phyloP scores from a whole-genome alignment of 306 rosid genomes.

The Castanea sativa region DNA sequence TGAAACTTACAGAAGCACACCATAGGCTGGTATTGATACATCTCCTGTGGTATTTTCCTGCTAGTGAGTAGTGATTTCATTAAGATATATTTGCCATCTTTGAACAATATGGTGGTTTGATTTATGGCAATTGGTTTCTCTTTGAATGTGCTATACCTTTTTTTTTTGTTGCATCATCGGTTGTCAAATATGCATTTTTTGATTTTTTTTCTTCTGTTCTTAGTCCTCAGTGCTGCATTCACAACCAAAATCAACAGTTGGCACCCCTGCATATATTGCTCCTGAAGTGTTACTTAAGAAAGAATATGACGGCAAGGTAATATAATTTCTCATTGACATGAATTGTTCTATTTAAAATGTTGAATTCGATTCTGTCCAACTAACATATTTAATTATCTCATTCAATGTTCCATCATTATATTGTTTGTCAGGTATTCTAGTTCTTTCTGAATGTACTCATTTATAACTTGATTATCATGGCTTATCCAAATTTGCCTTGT shows the following conservation, averaged over 20 bases:
- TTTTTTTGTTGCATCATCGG: neutral
- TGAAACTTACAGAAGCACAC: neutral
- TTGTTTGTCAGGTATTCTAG: neutral
- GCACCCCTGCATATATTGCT: slow-evolving; percentile 96
- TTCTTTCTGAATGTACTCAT: neutral
- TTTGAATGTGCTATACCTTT: neutral
- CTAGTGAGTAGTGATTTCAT: neutral
- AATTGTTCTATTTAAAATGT: neutral
- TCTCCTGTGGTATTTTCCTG: neutral
- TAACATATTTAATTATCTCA: neutral
- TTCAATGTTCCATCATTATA: neutral
- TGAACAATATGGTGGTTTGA: neutral
- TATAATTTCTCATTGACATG: neutral
- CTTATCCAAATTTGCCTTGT: neutral
- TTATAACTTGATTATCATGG: neutral
- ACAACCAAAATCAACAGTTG: slow-evolving; percentile 96
- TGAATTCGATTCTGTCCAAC: neutral
- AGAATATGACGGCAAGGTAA: slow-evolving; percentile 99
- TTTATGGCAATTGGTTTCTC: neutral
- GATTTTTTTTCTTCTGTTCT: slow-evolving; percentile 20
- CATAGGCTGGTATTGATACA: neutral
- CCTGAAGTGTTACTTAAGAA: slow-evolving; percentile 95
- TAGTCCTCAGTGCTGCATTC: slow-evolving; percentile 96
- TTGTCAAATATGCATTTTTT: slow-evolving; percentile 25
- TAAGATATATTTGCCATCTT: neutral